Evolutionary conservation across 345 rosid species (phyloP), one percentile per base, ranked within the genome.

Genomic region (Salix exigua): DNA sequence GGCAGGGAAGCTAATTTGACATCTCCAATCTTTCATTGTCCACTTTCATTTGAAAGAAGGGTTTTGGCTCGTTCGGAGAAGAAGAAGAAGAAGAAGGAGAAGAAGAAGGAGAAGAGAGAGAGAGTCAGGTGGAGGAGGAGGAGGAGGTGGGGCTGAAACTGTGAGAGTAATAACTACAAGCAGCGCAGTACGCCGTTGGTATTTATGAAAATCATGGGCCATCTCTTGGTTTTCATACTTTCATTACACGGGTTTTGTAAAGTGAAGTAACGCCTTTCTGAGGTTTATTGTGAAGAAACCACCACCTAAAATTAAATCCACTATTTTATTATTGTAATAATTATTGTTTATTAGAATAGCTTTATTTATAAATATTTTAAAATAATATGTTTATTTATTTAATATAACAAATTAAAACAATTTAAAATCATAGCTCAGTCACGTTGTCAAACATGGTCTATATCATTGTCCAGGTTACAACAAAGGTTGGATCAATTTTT

Each of bases 121-220:
- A 82, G 82, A 71, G 76, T 48, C 21, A 65, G 66, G 81, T 53
- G 75, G 48, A 70, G 37, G 68, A 60, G 58, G 68, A 60, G 58
- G 55, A 77, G 74, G 42, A 62, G 71, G 74, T 70, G 83, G 70
- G 42, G 30, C 48, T 5, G 70, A n/a, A 26, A 10, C 44, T 31
- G 76, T 40, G 83, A 46, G 66, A 68, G 68, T 8, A 71, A 83
- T 83, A 85, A 84, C 77, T 79, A 82, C 78, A 66, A 72, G 68
- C 81, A 77, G 87, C 84, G 88, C 78, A 33, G 55, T 78, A 79
- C 67, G 88, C 90, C 88, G 85, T 78, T 78, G 2, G 82, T 79
- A 83, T 88, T 89, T 88, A 90, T 83, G 82, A 73, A 68, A 72
- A 46, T 88, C 94, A 89, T 90, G 86, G 69, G 69, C 6, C 13